Evolutionary conservation across 2,329 filamentous ascomycete genomes (phyloP).

Genomic region (Aspergillus arachidicola): DNA sequence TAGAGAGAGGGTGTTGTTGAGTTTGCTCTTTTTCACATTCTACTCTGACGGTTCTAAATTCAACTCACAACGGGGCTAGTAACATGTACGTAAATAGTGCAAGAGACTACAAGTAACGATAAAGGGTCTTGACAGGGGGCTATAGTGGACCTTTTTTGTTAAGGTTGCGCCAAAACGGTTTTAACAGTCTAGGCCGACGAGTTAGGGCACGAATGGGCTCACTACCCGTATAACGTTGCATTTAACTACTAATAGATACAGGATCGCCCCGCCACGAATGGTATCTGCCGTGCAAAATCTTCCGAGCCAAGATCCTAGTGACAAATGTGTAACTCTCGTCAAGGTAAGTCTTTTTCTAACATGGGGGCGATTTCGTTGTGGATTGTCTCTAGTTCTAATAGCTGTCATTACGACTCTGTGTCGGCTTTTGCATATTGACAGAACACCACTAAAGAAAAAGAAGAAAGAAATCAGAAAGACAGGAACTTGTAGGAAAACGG

Average conservation of each 20-base stretch:
- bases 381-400: background rate
- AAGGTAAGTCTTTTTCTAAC: background rate
- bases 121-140: background rate
- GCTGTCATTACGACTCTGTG: background rate
- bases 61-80: background rate
- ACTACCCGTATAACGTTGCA: background rate
- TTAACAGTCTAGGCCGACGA: background rate
- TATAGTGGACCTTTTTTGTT: background rate
- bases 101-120: background rate
- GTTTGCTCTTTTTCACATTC: background rate
- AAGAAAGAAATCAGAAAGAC: too few relatives aligned
- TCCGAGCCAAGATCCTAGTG: background rate
- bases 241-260: background rate
- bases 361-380: background rate
- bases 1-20: background rate
- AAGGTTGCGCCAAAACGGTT: background rate
- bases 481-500: fast-evolving
- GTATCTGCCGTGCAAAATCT: background rate
- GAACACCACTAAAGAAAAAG: background rate
- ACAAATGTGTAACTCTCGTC: background rate
- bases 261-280: background rate
- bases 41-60: background rate
- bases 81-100: background rate
- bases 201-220: background rate
- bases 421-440: background rate